These are phyloP conservation scores for Chytriomyces confervae DNA, from an alignment of 192 early-diverging fungal genomes.

Conservation along the genomic window DNA sequence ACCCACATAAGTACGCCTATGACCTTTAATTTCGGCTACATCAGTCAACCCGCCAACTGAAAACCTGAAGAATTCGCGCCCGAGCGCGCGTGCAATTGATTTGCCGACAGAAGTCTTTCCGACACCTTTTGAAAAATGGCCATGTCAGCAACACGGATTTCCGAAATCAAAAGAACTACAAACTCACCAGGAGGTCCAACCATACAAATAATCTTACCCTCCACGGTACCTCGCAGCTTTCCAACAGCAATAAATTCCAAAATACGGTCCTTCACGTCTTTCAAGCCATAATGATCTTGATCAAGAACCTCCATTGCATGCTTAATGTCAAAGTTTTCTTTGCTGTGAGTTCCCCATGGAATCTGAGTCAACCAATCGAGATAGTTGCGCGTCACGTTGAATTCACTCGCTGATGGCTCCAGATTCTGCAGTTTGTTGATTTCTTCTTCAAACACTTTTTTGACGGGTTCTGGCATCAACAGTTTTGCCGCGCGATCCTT, in stretches of 20 bases:
- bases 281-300: conserved; percentile 99
- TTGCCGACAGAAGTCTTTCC: conserved; percentile 99
- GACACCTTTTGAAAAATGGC: conserved; percentile 57
- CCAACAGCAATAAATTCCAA: conserved; percentile 99
- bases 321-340: conserved; percentile 92
- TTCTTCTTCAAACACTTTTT: conserved; percentile 99
- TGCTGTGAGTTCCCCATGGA: conserved; percentile 90
- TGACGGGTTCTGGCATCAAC: conserved; percentile 86
- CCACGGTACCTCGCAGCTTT: conserved; percentile 91
- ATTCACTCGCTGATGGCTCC: conserved; percentile 95
- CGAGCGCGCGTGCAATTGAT: conserved; percentile 92
- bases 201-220: conserved; percentile 98
- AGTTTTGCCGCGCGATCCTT: conserved; percentile 84
- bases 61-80: conserved; percentile 95
- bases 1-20: conserved; percentile 97
- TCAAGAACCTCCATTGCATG: conserved; percentile 89
- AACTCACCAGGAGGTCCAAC: conserved; percentile 90
- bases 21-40: conserved; percentile 99
- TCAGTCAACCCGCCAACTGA: conserved; percentile 94
- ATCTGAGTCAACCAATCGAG: conserved; percentile 98
- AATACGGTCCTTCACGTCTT: conserved; percentile 99
- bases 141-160: neutral
- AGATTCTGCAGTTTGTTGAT: conserved; percentile 89
- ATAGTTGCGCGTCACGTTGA: conserved; percentile 98
- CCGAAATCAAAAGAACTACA: conserved; percentile 20